These are phyloP conservation scores for Aspergillus homomorphus DNA, from an alignment of 495 filamentous ascomycete species.

Conservation along the genomic window DNA sequence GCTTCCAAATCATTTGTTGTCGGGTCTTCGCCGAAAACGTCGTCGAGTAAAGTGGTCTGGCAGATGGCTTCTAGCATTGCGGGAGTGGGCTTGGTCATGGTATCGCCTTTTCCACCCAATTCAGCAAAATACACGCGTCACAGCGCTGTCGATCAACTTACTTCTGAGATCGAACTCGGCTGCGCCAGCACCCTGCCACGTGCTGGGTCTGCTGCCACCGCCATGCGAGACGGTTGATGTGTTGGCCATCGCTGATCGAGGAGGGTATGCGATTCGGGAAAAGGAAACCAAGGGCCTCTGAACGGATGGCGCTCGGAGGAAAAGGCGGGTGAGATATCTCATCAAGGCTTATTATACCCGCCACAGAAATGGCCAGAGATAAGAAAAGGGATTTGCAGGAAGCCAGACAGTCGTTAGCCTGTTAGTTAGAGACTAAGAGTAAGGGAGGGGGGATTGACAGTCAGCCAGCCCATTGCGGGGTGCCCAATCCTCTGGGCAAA, in stretches of 20 bases:
- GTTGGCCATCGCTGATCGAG: conserved; percentile 25
- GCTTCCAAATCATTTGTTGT: conserved; percentile 71
- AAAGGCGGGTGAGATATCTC: conserved; percentile 13
- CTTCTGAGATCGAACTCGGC: conserved; percentile 62
- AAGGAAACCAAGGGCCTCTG: conserved; percentile 1
- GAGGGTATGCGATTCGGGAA: conserved; percentile 5
- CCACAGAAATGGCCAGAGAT: neutral
- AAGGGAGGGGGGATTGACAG: neutral
- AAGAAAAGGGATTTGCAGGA: neutral
- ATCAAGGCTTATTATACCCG: conserved; percentile 7
- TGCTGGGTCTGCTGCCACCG: conserved; percentile 30
- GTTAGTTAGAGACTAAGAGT: neutral
- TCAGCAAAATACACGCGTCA: conserved; percentile 4
- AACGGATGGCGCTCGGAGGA: conserved; percentile 16
- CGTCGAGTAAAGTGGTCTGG: conserved; percentile 64
- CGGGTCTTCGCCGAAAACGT: conserved; percentile 79
- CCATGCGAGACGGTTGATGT: conserved; percentile 23
- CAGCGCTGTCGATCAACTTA: conserved; percentile 24
- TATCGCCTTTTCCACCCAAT: conserved; percentile 51
- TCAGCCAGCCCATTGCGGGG: neutral
- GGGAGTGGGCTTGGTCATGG: conserved; percentile 77
- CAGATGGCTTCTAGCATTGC: conserved; percentile 72
- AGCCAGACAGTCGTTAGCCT: too few species aligned
- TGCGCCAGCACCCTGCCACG: conserved; percentile 59
- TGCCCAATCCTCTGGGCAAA: neutral